phyloP scores from a whole-genome alignment of 257 asterid species.

The Capsicum pubescens region DNA sequence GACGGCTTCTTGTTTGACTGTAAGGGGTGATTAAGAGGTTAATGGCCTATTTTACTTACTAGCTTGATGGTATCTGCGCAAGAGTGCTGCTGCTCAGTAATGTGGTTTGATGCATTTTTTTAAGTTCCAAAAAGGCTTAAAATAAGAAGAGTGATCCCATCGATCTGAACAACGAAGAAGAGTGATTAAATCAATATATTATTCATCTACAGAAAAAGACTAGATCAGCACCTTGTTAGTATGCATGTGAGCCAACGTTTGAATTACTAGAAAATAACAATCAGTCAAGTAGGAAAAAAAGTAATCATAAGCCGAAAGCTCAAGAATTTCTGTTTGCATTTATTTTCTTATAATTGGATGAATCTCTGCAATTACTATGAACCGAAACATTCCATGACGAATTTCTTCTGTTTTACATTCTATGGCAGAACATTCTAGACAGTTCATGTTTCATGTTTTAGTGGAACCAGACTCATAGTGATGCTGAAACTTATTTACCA shows the following conservation, averaged over 20 bases:
- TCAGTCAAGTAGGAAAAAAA: not conserved
- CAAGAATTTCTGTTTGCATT: not conserved
- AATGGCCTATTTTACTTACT: not conserved
- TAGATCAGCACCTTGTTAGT: not conserved
- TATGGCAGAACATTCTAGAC: not conserved
- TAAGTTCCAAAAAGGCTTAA: not conserved
- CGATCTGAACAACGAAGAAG: not conserved
- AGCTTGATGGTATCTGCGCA: not conserved
- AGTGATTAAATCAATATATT: not conserved
- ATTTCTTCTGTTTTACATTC: not conserved
- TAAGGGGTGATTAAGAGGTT: not conserved
- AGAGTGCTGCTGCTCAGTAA: not conserved
- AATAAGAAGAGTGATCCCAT: not conserved
- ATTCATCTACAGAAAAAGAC: not conserved
- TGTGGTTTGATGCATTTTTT: not conserved
- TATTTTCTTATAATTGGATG: not conserved
- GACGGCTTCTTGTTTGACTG: constrained; percentile 10
- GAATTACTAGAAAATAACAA: not conserved
- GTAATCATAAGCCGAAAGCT: not conserved
- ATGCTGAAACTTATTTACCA: too few relatives aligned
- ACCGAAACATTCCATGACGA: not conserved
- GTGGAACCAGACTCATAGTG: too few relatives aligned
- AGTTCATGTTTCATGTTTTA: too few relatives aligned
- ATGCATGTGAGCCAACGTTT: not conserved
- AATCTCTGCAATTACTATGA: not conserved